Evolutionary conservation across 805 yeast genomes (phyloP), one percentile per base, ranked within the genome.

Genomic region (Huiozyma naganishii): DNA sequence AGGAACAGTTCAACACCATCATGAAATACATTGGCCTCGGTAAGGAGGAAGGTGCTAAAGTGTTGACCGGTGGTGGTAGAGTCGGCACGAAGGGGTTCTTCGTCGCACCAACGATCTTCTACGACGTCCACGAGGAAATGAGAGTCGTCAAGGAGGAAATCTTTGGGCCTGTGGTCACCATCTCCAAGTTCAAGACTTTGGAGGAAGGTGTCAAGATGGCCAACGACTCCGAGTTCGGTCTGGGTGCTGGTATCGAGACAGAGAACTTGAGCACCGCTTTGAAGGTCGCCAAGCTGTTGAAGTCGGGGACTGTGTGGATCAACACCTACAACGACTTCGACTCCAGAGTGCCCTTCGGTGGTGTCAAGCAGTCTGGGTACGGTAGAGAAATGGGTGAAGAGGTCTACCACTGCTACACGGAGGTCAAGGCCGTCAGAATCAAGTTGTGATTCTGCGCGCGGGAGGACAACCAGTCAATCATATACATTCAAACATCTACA

Each of bases 331-430:
- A 82, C 59, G 87, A 80, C 61, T 80, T 82, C 75, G 78, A 82
- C 60, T 76, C 73, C 42, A 68, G 72, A 62, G 83, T 80, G 62
- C 89, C 90, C 67, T 83, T 83, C 59, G 90, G 90, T 64, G 90
- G 90, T 59, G 80, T 68, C 70, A 79, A 80, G 59, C 80, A 80
- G 68, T 77, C 85, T 49, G 90, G 90, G 65, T 74, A 81, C 62
- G 92, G 92, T 64, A 79, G 86, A 72, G 92, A 83, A 71, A 80
- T 83, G 89, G 92, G 92, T 66, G 65, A 66, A 39, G 88, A 82
- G 61, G 87, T 83, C 42, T 73, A 80, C 52, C 86, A 80, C 52
- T 77, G 78, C 69, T 83, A 82, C 72, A 76, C 83, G 46, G 87
- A 81, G 65, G 72, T 71, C 50, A 83, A 82, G 68, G 84, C 86